Base-by-base conservation (phyloP, 495 filamentous ascomycete species). In the Talaromyces trachyspermus region DNA sequence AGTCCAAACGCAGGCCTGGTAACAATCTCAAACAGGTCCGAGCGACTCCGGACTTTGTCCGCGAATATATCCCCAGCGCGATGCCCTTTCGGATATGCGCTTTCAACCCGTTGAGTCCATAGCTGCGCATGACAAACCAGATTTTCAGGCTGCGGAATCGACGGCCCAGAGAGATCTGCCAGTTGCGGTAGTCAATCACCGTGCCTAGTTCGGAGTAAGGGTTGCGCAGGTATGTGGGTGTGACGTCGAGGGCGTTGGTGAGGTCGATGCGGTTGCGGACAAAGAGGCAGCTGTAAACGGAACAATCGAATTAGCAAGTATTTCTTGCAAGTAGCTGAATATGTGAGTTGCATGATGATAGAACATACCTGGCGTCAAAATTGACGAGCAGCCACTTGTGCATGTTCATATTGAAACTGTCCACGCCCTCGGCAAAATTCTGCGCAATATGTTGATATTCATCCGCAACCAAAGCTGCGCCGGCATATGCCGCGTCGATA, bases 311-410 rank as follows among this genome's bases (percentile, higher is more conserved):
- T 20, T 36, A 43, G 26, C 10, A 4, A 27, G 12, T 30, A 30
- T 30, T 1, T 36, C n/a, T 8, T 11, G 32, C 10, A n/a, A n/a
- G n/a, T n/a, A n/a, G n/a, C n/a, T n/a, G n/a, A n/a, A n/a, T n/a
- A n/a, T n/a, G n/a, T n/a, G n/a, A n/a, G n/a, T n/a, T n/a, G n/a
- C 22, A 25, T 40, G 30, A 18, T 12, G 22, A 17, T 7, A 22
- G 12, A 25, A 15, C 20, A 12, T 63, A 76, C 76, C 75, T 76
- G 17, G 88, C 88, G 66, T 98, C 92, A 57, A 98, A 96, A 66
- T 95, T 95, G 33, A 88, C 88, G 11, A 96, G 77, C 29, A 96
- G 74, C 90, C 92, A 96, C 70, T 98, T 98, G 71, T 96, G 92
- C 85, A 96, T 85, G 66, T 97, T 98, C 69, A 87, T 80, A 59